Percentiles rank a stretch among this genome's conserved stretches.
Evolutionary conservation across 108 stramenopile genomes (phyloP).

Genomic region (Cyclotella cryptica): DNA sequence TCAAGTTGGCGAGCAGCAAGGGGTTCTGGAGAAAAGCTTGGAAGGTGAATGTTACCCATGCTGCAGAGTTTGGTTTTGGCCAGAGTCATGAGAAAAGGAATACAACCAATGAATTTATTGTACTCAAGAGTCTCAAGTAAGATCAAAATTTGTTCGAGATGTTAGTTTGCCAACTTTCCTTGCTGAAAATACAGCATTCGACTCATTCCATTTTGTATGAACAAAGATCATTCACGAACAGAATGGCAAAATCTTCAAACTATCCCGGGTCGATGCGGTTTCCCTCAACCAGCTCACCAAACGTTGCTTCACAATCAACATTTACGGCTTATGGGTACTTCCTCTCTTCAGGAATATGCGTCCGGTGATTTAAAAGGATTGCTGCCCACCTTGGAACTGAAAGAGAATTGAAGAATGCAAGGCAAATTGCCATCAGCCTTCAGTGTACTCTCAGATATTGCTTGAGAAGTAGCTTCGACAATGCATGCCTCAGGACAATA

Average conservation of each 20-base stretch:
- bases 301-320: conserved; percentile 73
- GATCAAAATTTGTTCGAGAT: not conserved
- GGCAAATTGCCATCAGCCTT: conserved; percentile 43
- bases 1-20: conserved; percentile 48
- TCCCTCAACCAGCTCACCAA: conserved; percentile 79
- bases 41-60: conserved; percentile 41
- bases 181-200: no score
- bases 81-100: not conserved
- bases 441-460: conserved; percentile 24
- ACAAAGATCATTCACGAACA: conserved; percentile 43
- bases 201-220: no score
- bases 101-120: conserved; percentile 23
- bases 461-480: conserved; percentile 15
- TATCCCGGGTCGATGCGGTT: conserved; percentile 84
- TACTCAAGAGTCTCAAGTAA: conserved; percentile 57
- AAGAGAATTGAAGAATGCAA: conserved; percentile 54
- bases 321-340: conserved; percentile 78
- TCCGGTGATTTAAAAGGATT: conserved; percentile 43
- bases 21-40: conserved; percentile 63
- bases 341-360: conserved; percentile 62
- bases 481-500: not conserved
- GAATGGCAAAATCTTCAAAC: conserved; percentile 74
- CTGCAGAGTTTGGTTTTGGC: not conserved
- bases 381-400: conserved; percentile 30
- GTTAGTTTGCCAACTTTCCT: not conserved